Evolutionary conservation across 2,329 filamentous ascomycete genomes (phyloP).

Genomic region (Simplicillium aogashimaense): DNA sequence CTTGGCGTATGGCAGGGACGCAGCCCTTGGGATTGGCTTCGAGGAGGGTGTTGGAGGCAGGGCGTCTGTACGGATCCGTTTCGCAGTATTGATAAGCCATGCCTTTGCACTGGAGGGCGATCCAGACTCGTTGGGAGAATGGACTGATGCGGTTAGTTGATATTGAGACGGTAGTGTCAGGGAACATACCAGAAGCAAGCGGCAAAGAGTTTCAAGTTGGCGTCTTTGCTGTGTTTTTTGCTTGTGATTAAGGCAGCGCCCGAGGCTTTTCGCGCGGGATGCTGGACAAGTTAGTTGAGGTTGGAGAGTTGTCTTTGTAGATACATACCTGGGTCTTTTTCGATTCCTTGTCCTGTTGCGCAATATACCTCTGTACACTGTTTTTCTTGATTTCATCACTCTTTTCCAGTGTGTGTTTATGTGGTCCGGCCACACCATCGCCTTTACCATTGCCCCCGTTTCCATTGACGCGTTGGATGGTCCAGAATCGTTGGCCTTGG

Average conservation of each 20-base stretch:
- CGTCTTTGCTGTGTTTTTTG: slow-evolving; percentile 58
- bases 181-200: slow-evolving; percentile 67
- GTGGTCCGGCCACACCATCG: slow-evolving; percentile 60
- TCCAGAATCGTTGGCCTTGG: slow-evolving; percentile 52
- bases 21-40: slow-evolving; percentile 68
- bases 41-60: slow-evolving; percentile 42
- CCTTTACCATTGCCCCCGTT: slow-evolving; percentile 65
- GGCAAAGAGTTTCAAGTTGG: slow-evolving; percentile 67
- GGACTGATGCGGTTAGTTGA: slow-evolving; percentile 38
- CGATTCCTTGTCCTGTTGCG: slow-evolving; percentile 54
- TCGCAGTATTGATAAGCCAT: slow-evolving; percentile 80
- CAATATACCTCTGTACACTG: slow-evolving; percentile 56
- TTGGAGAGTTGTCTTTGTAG: background rate
- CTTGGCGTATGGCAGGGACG: slow-evolving; percentile 68
- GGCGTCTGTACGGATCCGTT: slow-evolving; percentile 70
- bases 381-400: slow-evolving; percentile 78
- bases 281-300: slow-evolving; percentile 29
- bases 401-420: slow-evolving; percentile 62
- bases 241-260: slow-evolving; percentile 61
- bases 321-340: slow-evolving; percentile 36
- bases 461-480: slow-evolving; percentile 68
- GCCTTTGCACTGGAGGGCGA: slow-evolving; percentile 70
- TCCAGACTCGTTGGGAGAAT: slow-evolving; percentile 84
- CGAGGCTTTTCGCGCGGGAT: slow-evolving; percentile 62
- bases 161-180: slow-evolving; percentile 5